Percentiles rank a stretch among this genome's conserved stretches.
Evolutionary conservation across 2,329 filamentous ascomycete species (phyloP).

Genomic region (Colletotrichum lentis): DNA sequence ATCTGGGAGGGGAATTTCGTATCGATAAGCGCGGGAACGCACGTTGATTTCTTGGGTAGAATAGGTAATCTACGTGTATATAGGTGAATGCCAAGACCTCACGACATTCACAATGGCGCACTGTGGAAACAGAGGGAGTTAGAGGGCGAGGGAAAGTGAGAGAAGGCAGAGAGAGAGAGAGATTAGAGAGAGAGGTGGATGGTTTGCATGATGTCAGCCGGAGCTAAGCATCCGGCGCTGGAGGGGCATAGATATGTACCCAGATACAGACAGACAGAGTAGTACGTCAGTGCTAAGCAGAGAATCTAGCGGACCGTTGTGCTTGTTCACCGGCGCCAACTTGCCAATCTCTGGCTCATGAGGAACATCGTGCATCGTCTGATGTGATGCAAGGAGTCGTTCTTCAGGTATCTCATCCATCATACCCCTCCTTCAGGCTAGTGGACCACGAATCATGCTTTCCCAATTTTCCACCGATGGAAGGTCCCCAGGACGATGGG

Average conservation of each 20-base stretch:
- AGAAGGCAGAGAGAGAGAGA: too few species aligned
- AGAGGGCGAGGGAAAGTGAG: neutral
- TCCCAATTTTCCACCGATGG: neutral
- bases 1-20: neutral
- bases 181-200: neutral
- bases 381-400: neutral
- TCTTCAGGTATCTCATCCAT: too few species aligned
- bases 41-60: too few species aligned
- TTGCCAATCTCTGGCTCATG: neutral
- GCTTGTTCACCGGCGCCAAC: neutral
- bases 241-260: neutral
- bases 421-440: neutral
- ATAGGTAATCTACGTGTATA: too few species aligned
- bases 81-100: neutral
- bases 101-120: neutral
- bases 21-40: neutral
- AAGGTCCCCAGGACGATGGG: neutral
- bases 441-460: conserved; percentile 1
- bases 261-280: too few species aligned
- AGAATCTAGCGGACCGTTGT: neutral
- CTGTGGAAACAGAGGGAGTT: neutral
- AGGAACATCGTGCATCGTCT: conserved; percentile 6
- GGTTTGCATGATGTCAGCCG: conserved; percentile 24
- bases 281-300: neutral
- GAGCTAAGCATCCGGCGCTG: neutral